Conservation (phyloP, 108 stramenopile genomes). For the Nitzschia palea region DNA sequence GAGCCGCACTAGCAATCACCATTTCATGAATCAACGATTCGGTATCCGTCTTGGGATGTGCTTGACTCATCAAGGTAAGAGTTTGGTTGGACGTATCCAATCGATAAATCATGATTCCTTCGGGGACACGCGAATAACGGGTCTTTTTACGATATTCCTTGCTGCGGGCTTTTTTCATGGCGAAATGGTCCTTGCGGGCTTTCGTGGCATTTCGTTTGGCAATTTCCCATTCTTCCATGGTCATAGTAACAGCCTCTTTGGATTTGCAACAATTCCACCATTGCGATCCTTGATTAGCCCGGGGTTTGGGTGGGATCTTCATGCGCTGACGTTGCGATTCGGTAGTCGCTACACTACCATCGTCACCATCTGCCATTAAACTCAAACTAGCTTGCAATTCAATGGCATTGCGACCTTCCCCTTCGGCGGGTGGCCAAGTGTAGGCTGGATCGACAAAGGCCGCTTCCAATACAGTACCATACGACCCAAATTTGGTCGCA, state of each 20-base stretch:
- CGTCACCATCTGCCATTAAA: conserved; percentile 40
- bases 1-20: conserved; percentile 53
- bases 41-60: conserved; percentile 59
- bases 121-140: conserved; percentile 68
- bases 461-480: conserved; percentile 78
- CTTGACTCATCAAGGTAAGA: conserved; percentile 54
- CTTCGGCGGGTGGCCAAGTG: conserved; percentile 74
- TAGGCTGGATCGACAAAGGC: conserved; percentile 89
- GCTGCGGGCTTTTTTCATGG: conserved; percentile 13
- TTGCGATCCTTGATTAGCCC: background rate
- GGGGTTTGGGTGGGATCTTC: conserved; percentile 36
- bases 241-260: conserved; percentile 34
- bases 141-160: conserved; percentile 38
- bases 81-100: conserved; percentile 72
- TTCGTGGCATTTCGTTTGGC: conserved; percentile 39
- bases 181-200: conserved; percentile 40
- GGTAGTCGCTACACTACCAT: conserved; percentile 40
- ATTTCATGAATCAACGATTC: conserved; percentile 42
- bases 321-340: conserved; percentile 42
- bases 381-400: conserved; percentile 72
- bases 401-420: conserved; percentile 77
- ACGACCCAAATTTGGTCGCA: conserved; percentile 11
- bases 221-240: conserved; percentile 30
- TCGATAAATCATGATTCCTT: conserved; percentile 81
- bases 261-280: conserved; percentile 28